Evolutionary conservation across 371 early-diverging fungal genomes (phyloP), one percentile per base, ranked within the genome.

Genomic region (Chytridiales sp.): DNA sequence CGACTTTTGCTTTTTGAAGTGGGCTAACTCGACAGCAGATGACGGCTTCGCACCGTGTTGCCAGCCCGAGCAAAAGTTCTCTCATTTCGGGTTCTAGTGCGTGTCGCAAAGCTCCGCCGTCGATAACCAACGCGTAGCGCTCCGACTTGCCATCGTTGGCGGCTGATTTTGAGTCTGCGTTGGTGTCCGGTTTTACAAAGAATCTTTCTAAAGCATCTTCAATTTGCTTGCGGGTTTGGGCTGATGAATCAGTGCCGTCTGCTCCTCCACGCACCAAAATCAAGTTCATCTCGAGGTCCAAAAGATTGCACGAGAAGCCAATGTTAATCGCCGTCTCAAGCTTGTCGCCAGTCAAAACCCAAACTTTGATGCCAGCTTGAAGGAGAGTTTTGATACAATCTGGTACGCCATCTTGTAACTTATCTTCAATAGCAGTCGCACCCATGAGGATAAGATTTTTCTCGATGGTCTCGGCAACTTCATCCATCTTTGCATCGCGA

Each of bases 271-370:
- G 54, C n/a, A 95, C 70, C 35, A 91, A 76, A 3, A 99, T 79
- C 57, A 89, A 80, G 71, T 95, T 95, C 82, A 77, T 76, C 30
- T 71, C 63, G 17, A 56, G 30, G 3, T 62, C 61, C 19, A 97
- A 71, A 30, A 97, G 73, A 35, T 87, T 88, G 49, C 90, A 89
- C 0, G 93, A 88, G 72, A 93, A 92, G 0, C 94, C 98, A 73
- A 97, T 93, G 73, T 92, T 93, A 74, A 95, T 93, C 13, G 99
- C 99, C 0, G 99, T 99, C 73, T 99, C 99, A 72, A 94, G 70
- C 75, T 98, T 99, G 77, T 99, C 99, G 43, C 99, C 99, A 21
- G 99, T 99, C 58, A 99, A 70, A 41, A 99, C 98, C 99, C 99
- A 99, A 30, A 97, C 85, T 67, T 88, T 91, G 39, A 99, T 92